Evolutionary conservation across 2,329 filamentous ascomycete species (phyloP), one percentile per base, ranked within the genome.

Genomic region (Emericellopsis cladophorae): DNA sequence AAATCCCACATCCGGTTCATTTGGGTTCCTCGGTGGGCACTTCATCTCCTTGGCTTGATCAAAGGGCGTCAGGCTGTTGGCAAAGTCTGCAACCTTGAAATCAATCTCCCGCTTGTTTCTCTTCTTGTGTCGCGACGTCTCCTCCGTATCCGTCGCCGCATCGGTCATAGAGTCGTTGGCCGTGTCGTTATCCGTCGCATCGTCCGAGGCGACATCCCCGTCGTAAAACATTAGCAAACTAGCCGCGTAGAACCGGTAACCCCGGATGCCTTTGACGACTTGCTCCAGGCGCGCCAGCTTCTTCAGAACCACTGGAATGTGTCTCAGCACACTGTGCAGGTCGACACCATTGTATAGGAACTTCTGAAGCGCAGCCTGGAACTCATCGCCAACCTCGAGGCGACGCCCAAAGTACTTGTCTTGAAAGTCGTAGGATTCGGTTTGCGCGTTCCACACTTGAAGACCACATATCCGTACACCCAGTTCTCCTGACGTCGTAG

Each of bases 21-120:
- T 66, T 0, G 86, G 85, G 54, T 93, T 77, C 44, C 77, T 73
- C 5, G 92, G 92, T 12, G 92, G 92, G 51, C 90, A 95, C 5
- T 72, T 65, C 51, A 71, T 72, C 46, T 72, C 68, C 40, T 65
- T 61, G 44, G 76, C 68, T 10, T 79, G 62, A 52, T 95, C 88
- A 48, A 92, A 83, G 4, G 86, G 84, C 1, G 89, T 96, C 31
- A 96, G 81, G 54, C 90, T 95, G 58, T 98, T 98, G 47, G 92
- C 92, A 65, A 98, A 98, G 60, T 98, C 92, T 43, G 95, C 90
- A 58, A 98, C 93, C 62, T 95, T 95, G 64, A 98, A 80, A 58
- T 95, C 85, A 54, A 94, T 89, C 48, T 80, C 72, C 37, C 68
- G 66, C 44, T 66, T 67, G 45, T 67, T 74, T 54, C 56, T 71